Evolutionary conservation across 2,329 filamentous ascomycete species (phyloP), one percentile per base, ranked within the genome.

Genomic region (Dissoconium aciculare): DNA sequence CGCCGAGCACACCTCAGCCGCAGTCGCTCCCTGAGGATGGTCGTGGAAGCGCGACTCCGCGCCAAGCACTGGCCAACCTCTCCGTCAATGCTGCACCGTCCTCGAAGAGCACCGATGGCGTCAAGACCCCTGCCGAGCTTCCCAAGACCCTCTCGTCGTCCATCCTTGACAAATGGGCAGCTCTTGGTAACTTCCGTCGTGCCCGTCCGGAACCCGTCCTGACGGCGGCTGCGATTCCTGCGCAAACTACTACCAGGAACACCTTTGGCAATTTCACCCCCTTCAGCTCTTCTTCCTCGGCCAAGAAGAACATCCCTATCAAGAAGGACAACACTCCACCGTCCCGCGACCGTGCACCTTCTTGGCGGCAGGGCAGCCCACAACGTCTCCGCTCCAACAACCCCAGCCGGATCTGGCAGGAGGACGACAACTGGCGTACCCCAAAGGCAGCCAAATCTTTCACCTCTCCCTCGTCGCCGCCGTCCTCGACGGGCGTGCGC

Each of bases 141-240:
- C 69, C 78, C 26, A 82, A 81, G 60, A 70, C 69, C 33, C 45
- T 46, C 28, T 51, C 47, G 9, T 42, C 46, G 5, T 61, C 56
- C 14, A 57, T 58, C 43, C 53, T 80, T 31, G 87, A 94, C 57
- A 93, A 92, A 54, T 95, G 87, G 87, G 73, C 79, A 14, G 80
- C 74, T 9, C 66, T 95, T 28, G 87, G 87, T 39, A 79, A 92
- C 52, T 78, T 79, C 47, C 72, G 87, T 33, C 75, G 84, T 37
- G 80, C 72, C 35, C 71, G 67, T 49, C 60, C 27, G 60, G 65
- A 37, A 59, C 68, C 43, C 45, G 33, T 31, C 38, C 50, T 37
- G 42, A 52, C 27, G 15, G 44, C 50, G 17, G 49, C 54, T 19
- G 52, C 48, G 38, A 54, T 43, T 47, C 42, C 49, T 11, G 37